Conservation (phyloP, 495 filamentous ascomycete genomes). For the Podospora conica region DNA sequence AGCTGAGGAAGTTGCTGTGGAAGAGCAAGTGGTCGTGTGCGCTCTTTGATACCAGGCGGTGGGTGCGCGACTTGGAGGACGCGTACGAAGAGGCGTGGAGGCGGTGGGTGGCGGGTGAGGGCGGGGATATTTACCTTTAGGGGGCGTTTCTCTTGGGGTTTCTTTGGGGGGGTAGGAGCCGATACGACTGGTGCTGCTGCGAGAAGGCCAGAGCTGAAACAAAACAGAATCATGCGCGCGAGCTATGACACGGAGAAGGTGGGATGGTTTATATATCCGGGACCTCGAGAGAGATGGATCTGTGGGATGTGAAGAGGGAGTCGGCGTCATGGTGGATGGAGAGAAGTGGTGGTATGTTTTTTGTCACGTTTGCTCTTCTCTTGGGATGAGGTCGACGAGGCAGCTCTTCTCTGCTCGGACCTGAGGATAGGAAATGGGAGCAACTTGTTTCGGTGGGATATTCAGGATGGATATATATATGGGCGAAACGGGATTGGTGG, state of each 20-base stretch:
- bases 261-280: neutral
- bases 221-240: neutral
- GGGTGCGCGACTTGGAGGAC: slow-evolving; percentile 86
- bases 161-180: neutral
- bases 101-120: slow-evolving; percentile 77
- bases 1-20: slow-evolving; percentile 74
- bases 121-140: slow-evolving; percentile 80
- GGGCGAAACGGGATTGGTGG: neutral
- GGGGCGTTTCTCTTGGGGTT: neutral
- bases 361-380: neutral
- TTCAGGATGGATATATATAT: neutral
- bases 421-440: neutral
- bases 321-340: too few species aligned
- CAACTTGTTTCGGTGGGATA: neutral
- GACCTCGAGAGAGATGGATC: too few species aligned
- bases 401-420: neutral
- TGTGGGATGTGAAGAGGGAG: too few species aligned
- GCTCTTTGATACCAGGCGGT: slow-evolving; percentile 86
- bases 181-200: slow-evolving; percentile 20
- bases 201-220: neutral
- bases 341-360: neutral
- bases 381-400: neutral
- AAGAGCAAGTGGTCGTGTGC: slow-evolving; percentile 74
- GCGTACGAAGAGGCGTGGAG: slow-evolving; percentile 87
- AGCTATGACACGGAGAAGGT: neutral